Conservation (phyloP, 2,329 filamentous ascomycete species). For the Sordariomycetes sp. region DNA sequence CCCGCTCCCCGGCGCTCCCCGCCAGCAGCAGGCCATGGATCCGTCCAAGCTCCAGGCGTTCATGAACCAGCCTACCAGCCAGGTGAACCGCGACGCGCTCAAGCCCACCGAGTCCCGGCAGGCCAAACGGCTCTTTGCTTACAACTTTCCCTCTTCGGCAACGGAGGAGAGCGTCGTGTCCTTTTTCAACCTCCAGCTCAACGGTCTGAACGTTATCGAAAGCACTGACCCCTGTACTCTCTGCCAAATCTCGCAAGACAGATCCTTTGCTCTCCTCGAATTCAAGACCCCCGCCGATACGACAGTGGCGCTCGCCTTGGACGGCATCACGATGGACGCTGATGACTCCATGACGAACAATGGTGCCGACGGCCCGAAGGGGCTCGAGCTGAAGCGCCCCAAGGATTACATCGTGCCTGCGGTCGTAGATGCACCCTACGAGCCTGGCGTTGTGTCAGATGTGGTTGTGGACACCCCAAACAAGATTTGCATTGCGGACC, state of each 20-base stretch:
- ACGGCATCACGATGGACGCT: slow-evolving; percentile 80
- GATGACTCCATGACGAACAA: slow-evolving; percentile 44
- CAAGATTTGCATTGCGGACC: slow-evolving; percentile 88
- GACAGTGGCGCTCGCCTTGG: slow-evolving; percentile 80
- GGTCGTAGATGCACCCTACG: slow-evolving; percentile 57
- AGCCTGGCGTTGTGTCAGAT: slow-evolving; percentile 67
- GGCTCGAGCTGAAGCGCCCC: slow-evolving; percentile 71
- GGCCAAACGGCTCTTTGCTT: slow-evolving; percentile 80
- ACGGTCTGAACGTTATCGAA: slow-evolving; percentile 87
- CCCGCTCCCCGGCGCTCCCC: slow-evolving; percentile 86
- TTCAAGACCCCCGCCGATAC: slow-evolving; percentile 83
- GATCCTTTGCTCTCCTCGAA: slow-evolving; percentile 75
- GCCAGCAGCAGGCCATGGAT: slow-evolving; percentile 90
- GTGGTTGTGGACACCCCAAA: slow-evolving; percentile 85
- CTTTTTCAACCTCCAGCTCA: slow-evolving; percentile 95
- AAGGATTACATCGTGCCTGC: slow-evolving; percentile 96
- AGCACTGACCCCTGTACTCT: slow-evolving; percentile 75
- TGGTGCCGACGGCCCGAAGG: slow-evolving; percentile 27
- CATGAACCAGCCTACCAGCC: slow-evolving; percentile 69
- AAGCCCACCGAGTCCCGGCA: slow-evolving; percentile 91
- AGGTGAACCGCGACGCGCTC: slow-evolving; percentile 64
- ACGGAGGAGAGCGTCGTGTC: slow-evolving; percentile 66
- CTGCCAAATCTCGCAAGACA: slow-evolving; percentile 71
- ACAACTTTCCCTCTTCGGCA: slow-evolving; percentile 65
- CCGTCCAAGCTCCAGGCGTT: slow-evolving; percentile 89